phyloP scores from a whole-genome alignment of 768 basidiomycete species.

The Coprinopsis cinerea region DNA sequence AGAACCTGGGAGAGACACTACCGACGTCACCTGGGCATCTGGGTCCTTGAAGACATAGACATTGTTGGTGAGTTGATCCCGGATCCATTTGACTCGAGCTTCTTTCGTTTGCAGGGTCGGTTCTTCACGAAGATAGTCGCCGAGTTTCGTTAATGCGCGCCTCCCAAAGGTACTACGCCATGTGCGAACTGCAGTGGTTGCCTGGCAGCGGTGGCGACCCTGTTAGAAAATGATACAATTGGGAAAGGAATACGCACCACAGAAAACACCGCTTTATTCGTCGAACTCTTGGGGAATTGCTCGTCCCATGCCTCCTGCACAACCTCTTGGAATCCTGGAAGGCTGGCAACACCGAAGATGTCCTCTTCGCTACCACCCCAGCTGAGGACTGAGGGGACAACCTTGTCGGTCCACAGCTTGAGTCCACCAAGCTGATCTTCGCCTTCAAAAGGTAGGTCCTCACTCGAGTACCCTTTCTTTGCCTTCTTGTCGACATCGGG shows the following conservation, averaged over 20 bases:
- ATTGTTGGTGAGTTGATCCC: background rate
- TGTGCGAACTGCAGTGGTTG: background rate
- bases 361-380: background rate
- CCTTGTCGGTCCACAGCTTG: too few species aligned
- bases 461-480: too few species aligned
- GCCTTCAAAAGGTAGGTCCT: too few species aligned
- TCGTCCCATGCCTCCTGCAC: background rate
- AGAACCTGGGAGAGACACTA: background rate
- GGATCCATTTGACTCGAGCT: background rate
- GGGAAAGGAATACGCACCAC: background rate
- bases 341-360: background rate
- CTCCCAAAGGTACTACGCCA: conserved; percentile 1
- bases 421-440: too few species aligned
- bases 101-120: background rate
- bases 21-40: background rate
- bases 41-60: conserved; percentile 1
- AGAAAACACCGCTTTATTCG: background rate
- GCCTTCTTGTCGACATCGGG: too few species aligned
- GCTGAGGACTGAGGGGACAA: background rate
- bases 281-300: background rate
- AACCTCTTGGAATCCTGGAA: background rate
- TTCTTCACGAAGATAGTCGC: background rate
- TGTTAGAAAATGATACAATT: background rate
- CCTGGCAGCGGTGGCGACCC: background rate
- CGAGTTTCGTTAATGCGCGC: background rate